These are phyloP conservation scores for Ascosphaera apis DNA, from an alignment of 2,329 filamentous ascomycete genomes.

Conservation along the genomic window DNA sequence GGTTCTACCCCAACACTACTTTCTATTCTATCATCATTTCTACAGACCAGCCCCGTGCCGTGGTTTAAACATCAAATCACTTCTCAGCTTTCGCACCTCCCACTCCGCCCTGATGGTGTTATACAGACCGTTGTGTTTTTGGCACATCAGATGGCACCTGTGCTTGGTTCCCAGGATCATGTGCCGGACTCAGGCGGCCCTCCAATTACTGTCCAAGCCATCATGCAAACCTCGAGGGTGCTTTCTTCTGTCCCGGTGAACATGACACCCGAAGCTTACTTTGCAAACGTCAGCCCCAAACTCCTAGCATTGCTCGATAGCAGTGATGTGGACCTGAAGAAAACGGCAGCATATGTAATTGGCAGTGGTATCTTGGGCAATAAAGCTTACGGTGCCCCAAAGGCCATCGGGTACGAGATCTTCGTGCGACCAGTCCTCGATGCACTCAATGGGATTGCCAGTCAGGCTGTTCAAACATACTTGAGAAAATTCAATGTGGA, in stretches of 20 bases:
- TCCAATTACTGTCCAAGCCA: conserved; percentile 20
- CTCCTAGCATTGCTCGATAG: conserved; percentile 18
- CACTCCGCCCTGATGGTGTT: conserved; percentile 18
- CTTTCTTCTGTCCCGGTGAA: conserved; percentile 20
- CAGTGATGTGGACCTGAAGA: conserved; percentile 16
- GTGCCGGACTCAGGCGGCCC: conserved; percentile 13
- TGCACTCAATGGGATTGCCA: conserved; percentile 13
- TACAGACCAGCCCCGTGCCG: conserved; percentile 13
- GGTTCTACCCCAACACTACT: conserved; percentile 15
- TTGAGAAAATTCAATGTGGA: conserved; percentile 9
- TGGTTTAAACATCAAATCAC: conserved; percentile 20
- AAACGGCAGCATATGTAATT: conserved; percentile 20
- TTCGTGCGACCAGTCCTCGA: conserved; percentile 20
- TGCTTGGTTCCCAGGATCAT: conserved; percentile 15
- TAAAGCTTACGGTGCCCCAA: conserved; percentile 16
- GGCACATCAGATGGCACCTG: conserved; percentile 19
- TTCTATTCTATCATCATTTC: conserved; percentile 15
- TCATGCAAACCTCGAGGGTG: conserved; percentile 21
- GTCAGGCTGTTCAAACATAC: conserved; percentile 10
- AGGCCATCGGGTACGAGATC: conserved; percentile 18
- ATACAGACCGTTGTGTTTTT: conserved; percentile 20
- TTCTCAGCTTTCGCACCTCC: conserved; percentile 15
- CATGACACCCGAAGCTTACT: conserved; percentile 15
- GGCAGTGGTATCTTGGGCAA: conserved; percentile 22
- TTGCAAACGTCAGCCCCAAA: conserved; percentile 17